phyloP scores from a whole-genome alignment of 495 filamentous ascomycete species.

The Rusavskia elegans region DNA sequence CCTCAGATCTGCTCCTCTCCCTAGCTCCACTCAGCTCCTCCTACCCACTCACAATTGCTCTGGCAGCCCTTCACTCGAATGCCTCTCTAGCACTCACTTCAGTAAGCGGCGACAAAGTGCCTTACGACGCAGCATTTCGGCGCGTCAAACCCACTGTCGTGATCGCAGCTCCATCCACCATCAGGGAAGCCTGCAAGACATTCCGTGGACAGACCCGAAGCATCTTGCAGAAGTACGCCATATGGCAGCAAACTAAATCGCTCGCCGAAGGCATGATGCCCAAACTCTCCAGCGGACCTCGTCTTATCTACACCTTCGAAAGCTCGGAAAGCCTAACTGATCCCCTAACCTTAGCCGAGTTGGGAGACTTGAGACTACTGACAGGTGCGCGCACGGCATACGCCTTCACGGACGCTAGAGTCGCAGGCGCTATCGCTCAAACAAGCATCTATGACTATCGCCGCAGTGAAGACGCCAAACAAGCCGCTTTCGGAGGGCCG shows the following conservation, averaged over 20 bases:
- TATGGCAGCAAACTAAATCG: constrained; percentile 51
- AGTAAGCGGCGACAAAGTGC: constrained; percentile 52
- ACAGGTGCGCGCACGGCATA: constrained; percentile 72
- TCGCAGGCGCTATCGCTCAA: constrained; percentile 75
- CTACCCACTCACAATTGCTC: constrained; percentile 63
- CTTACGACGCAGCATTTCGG: constrained; percentile 55
- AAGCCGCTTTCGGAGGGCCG: constrained; percentile 64
- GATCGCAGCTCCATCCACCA: constrained; percentile 59
- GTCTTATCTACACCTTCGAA: constrained; percentile 51
- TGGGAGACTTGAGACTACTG: constrained; percentile 68
- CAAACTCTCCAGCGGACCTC: constrained; percentile 23
- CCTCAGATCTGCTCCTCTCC: constrained; percentile 73
- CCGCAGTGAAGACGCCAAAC: constrained; percentile 18
- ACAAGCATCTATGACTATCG: constrained; percentile 80
- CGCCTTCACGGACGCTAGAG: constrained; percentile 61
- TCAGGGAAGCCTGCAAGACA: constrained; percentile 44
- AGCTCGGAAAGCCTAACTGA: constrained; percentile 33
- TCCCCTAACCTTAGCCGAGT: constrained; percentile 41
- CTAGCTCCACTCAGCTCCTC: constrained; percentile 65
- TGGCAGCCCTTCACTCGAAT: constrained; percentile 71
- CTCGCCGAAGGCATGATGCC: constrained; percentile 56
- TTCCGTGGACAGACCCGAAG: constrained; percentile 34
- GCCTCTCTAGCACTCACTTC: constrained; percentile 80
- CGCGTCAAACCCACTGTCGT: constrained; percentile 70
- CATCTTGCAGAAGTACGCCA: constrained; percentile 38